Evolutionary conservation across 2,329 filamentous ascomycete species (phyloP).

Genomic region (Fonsecaea nubica): DNA sequence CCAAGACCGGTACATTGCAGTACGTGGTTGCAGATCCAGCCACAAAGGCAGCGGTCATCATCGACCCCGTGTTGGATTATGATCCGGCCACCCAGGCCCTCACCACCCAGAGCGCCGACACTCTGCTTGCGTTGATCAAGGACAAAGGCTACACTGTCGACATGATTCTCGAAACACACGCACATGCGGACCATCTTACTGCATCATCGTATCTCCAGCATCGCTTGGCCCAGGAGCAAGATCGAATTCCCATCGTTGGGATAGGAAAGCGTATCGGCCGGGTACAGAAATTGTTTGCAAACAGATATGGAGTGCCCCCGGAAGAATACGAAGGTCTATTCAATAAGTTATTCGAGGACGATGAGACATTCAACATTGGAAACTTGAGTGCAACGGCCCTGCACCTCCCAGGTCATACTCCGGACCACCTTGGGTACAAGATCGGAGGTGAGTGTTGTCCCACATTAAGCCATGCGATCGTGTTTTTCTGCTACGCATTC

Average conservation of each 20-base stretch:
- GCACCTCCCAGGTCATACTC: conserved; percentile 68
- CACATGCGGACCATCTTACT: conserved; percentile 67
- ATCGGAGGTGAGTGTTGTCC: conserved; percentile 53
- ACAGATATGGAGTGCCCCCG: conserved; percentile 56
- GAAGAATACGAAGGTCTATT: conserved; percentile 59
- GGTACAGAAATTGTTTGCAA: conserved; percentile 61
- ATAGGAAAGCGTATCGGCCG: conserved; percentile 64
- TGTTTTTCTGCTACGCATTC: conserved; percentile 54
- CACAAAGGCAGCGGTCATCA: conserved; percentile 60
- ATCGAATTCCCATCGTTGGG: conserved; percentile 49
- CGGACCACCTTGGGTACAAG: conserved; percentile 67
- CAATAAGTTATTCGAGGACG: conserved; percentile 62
- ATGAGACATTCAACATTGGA: conserved; percentile 62
- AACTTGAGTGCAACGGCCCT: conserved; percentile 56
- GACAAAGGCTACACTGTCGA: conserved; percentile 57
- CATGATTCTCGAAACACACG: conserved; percentile 67
- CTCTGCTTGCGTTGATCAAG: conserved; percentile 54
- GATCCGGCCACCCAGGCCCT: conserved; percentile 55
- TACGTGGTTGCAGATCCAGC: conserved; percentile 64
- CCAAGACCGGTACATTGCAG: conserved; percentile 64
- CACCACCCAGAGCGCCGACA: conserved; percentile 61
- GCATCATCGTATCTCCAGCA: conserved; percentile 64
- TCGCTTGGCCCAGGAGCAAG: conserved; percentile 47
- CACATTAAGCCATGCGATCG: conserved; percentile 65
- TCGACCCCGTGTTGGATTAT: conserved; percentile 68